phyloP scores from a whole-genome alignment of 129 eudicot species.

The Pseudognaphalium luteoalbum region DNA sequence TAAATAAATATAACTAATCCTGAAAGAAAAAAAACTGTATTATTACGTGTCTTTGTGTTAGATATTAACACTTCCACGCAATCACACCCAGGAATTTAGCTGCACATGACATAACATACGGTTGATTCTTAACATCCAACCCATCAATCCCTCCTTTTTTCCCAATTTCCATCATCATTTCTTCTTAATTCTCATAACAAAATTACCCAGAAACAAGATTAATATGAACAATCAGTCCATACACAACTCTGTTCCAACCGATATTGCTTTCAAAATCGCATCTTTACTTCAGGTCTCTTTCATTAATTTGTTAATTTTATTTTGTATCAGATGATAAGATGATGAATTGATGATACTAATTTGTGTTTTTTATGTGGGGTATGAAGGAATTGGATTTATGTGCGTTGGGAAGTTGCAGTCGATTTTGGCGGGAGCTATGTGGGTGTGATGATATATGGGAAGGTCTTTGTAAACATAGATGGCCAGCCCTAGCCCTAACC shows the following conservation, averaged over 20 bases:
- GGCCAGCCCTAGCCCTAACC: conserved; percentile 47
- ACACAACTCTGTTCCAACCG: conserved; percentile 58
- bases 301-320: neutral
- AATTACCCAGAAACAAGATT: neutral
- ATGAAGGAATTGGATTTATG: conserved; percentile 65
- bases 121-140: neutral
- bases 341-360: neutral
- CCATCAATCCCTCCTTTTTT: neutral
- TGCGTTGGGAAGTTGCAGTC: conserved; percentile 75
- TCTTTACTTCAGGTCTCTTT: conserved; percentile 62
- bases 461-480: conserved; percentile 63
- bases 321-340: neutral
- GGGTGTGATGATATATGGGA: conserved; percentile 84
- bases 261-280: conserved; percentile 74
- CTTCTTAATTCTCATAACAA: conserved; percentile 4
- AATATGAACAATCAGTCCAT: conserved; percentile 35
- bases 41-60: conserved; percentile 2
- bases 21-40: no score
- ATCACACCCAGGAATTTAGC: conserved; percentile 28
- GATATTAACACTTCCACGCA: conserved; percentile 36
- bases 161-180: neutral
- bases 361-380: neutral
- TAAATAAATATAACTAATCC: no score
- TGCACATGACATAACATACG: conserved; percentile 18
- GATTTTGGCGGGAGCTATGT: conserved; percentile 86